Conservation (phyloP, 768 basidiomycete genomes). For the Amanita inopinata region DNA sequence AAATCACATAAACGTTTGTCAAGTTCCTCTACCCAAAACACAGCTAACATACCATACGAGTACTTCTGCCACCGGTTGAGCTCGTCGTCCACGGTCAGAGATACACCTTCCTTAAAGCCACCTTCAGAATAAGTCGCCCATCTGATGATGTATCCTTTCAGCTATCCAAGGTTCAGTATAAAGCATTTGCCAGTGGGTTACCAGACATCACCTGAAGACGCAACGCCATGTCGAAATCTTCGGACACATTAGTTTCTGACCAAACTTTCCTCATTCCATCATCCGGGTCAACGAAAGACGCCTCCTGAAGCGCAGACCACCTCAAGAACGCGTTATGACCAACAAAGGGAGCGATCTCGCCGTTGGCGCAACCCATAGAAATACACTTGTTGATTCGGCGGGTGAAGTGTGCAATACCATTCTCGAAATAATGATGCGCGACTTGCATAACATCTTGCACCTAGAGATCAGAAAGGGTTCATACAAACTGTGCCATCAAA, state of each 20-base stretch:
- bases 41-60: conserved; percentile 43
- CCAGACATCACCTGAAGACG: conserved; percentile 35
- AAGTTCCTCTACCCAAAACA: background rate
- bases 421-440: conserved; percentile 84
- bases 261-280: conserved; percentile 67
- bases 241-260: conserved; percentile 76
- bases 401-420: conserved; percentile 84
- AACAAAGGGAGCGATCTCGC: conserved; percentile 76
- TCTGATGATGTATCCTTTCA: conserved; percentile 66
- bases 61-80: conserved; percentile 92
- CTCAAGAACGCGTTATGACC: conserved; percentile 86
- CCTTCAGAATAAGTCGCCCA: conserved; percentile 83
- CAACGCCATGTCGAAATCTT: conserved; percentile 78
- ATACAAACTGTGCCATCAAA: background rate
- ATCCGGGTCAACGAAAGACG: conserved; percentile 57
- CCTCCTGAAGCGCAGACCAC: conserved; percentile 85
- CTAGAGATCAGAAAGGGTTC: conserved; percentile 5
- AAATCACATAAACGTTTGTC: background rate
- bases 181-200: background rate
- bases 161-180: conserved; percentile 16
- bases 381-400: conserved; percentile 79
- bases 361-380: conserved; percentile 71
- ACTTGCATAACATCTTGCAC: conserved; percentile 78
- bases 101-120: conserved; percentile 88
- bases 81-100: conserved; percentile 83